phyloP scores from a whole-genome alignment of 345 rosid species.

The Citrus australasica region DNA sequence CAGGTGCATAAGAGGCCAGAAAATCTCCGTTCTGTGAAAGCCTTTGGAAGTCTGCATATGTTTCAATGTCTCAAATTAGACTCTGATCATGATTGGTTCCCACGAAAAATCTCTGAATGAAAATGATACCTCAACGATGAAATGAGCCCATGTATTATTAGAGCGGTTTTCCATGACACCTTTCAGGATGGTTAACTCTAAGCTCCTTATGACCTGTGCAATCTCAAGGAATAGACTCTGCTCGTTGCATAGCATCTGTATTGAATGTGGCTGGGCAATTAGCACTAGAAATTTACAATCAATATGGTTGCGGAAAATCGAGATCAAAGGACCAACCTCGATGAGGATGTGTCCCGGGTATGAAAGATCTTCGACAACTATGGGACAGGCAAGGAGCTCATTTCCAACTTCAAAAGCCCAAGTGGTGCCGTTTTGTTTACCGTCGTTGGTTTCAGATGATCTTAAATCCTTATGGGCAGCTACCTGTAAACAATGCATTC shows the following conservation, averaged over 20 bases:
- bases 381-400: slow-evolving; percentile 44
- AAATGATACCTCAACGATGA: slow-evolving; percentile 50
- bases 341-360: slow-evolving; percentile 56
- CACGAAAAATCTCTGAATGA: not conserved
- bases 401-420: slow-evolving; percentile 48
- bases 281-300: not conserved
- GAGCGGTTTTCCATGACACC: slow-evolving; percentile 40
- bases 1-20: slow-evolving; percentile 75
- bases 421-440: slow-evolving; percentile 29
- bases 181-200: slow-evolving; percentile 44
- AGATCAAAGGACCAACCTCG: slow-evolving; percentile 30
- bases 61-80: not conserved
- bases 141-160: slow-evolving; percentile 54
- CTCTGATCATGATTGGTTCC: not conserved
- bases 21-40: slow-evolving; percentile 60
- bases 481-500: slow-evolving; percentile 16
- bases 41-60: slow-evolving; percentile 44
- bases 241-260: slow-evolving; percentile 64
- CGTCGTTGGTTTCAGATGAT: slow-evolving; percentile 21
- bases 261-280: not conserved
- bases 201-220: slow-evolving; percentile 44
- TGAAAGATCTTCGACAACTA: slow-evolving; percentile 59
- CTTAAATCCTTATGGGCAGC: slow-evolving; percentile 24
- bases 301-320: not conserved
- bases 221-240: slow-evolving; percentile 49